Evolutionary conservation across 106 monocot genomes (phyloP).

Genomic region (Phalaenopsis aphrodite): DNA sequence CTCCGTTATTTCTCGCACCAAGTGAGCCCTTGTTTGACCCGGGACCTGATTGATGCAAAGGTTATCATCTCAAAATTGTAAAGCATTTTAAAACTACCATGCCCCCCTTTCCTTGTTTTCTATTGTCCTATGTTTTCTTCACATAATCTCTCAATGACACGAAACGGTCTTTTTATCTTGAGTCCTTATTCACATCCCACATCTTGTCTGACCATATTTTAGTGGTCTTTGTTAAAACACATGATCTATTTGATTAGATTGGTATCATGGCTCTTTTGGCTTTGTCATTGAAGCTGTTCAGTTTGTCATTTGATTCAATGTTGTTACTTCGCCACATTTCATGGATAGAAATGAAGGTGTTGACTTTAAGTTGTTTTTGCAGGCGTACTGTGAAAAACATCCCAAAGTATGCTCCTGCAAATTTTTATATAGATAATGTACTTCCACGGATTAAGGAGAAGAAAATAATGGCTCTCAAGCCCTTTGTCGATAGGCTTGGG

Average conservation of each 20-base stretch:
- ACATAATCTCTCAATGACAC: background rate
- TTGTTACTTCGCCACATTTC: background rate
- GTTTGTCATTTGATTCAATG: background rate
- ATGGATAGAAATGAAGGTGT: background rate
- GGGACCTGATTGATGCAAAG: background rate
- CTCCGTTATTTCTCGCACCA: background rate
- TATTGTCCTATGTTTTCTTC: background rate
- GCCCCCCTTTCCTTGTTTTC: background rate
- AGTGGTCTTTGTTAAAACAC: background rate
- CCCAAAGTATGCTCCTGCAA: conserved; percentile 93
- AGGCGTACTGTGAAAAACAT: conserved; percentile 96
- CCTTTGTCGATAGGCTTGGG: conserved; percentile 96
- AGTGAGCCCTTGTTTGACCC: no score
- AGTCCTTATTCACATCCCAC: background rate
- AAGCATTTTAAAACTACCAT: background rate
- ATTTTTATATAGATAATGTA: conserved; percentile 97
- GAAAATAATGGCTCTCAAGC: conserved; percentile 95
- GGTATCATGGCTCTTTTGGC: background rate
- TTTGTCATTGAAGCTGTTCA: background rate
- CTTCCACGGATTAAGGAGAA: conserved; percentile 92
- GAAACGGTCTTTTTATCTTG: background rate
- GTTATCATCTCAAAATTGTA: background rate
- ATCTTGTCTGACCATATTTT: background rate
- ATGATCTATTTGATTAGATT: background rate
- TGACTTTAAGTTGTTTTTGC: conserved; percentile 12